These are phyloP conservation scores for Verbena officinalis DNA, from an alignment of 257 asterid species.

Conservation along the genomic window DNA sequence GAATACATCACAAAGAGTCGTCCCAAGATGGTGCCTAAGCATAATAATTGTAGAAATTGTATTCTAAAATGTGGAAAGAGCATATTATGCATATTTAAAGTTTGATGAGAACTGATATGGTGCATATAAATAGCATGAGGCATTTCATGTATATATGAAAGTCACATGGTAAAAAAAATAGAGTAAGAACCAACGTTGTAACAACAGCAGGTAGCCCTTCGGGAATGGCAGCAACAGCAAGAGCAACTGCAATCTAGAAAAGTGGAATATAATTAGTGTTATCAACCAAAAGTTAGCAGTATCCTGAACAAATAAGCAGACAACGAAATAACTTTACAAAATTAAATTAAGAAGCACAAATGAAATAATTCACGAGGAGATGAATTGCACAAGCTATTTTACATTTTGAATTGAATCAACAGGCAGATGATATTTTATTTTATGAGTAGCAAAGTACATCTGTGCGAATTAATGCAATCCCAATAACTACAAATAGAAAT, in stretches of 20 bases:
- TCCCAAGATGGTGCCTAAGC: not conserved
- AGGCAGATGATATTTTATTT: constrained; percentile 17
- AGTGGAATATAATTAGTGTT: constrained; percentile 27
- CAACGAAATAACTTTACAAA: not conserved
- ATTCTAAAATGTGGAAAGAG: constrained; percentile 8
- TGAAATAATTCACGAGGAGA: constrained; percentile 8
- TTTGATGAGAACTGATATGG: not conserved
- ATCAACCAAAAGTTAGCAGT: constrained; percentile 20
- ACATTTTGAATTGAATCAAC: constrained; percentile 10
- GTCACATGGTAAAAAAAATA: constrained; percentile 20
- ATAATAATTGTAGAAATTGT: not conserved
- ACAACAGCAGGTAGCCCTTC: constrained; percentile 99
- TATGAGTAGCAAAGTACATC: constrained; percentile 1
- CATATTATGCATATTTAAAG: not conserved
- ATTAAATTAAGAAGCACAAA: not conserved
- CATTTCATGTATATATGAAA: constrained; percentile 12
- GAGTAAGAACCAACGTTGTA: constrained; percentile 75
- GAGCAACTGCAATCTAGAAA: constrained; percentile 97
- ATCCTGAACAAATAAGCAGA: constrained; percentile 19
- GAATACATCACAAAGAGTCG: not conserved
- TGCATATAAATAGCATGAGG: constrained; percentile 7
- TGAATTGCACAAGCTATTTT: constrained; percentile 1
- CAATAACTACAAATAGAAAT: not conserved
- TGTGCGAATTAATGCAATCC: constrained; percentile 1
- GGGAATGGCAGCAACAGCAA: constrained; percentile 99